Conservation (phyloP, 306 rosid genomes). For the Dryas alaskensis region DNA sequence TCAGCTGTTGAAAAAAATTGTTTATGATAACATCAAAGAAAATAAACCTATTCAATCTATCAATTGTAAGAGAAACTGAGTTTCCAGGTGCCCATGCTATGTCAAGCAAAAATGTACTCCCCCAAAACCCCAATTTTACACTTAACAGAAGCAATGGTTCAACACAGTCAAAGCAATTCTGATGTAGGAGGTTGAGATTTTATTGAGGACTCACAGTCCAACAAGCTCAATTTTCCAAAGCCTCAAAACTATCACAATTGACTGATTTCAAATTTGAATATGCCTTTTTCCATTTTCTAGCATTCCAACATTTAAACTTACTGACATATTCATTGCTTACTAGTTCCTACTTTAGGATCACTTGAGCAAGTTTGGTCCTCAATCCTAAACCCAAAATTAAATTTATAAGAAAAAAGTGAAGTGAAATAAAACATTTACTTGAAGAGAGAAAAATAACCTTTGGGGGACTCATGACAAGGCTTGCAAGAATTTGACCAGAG, state of each 20-base stretch:
- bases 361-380: neutral
- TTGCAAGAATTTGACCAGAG: conserved; percentile 84
- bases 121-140: neutral
- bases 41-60: neutral
- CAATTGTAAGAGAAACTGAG: neutral
- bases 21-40: neutral
- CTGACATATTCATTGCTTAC: neutral
- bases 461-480: conserved; percentile 93
- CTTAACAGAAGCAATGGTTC: neutral
- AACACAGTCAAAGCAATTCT: neutral
- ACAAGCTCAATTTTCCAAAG: neutral
- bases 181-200: neutral
- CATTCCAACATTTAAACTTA: neutral
- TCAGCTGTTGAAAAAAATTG: neutral
- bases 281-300: neutral
- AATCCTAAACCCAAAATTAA: neutral
- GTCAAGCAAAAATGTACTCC: neutral
- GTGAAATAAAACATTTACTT: neutral
- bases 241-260: neutral
- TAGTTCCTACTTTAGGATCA: neutral
- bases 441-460: conserved; percentile 50
- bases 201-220: neutral
- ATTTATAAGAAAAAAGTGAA: neutral
- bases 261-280: neutral
- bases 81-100: neutral